phyloP scores from a whole-genome alignment of 1,284 basidiomycete species.

The Cutaneotrichosporon spelunceum region DNA sequence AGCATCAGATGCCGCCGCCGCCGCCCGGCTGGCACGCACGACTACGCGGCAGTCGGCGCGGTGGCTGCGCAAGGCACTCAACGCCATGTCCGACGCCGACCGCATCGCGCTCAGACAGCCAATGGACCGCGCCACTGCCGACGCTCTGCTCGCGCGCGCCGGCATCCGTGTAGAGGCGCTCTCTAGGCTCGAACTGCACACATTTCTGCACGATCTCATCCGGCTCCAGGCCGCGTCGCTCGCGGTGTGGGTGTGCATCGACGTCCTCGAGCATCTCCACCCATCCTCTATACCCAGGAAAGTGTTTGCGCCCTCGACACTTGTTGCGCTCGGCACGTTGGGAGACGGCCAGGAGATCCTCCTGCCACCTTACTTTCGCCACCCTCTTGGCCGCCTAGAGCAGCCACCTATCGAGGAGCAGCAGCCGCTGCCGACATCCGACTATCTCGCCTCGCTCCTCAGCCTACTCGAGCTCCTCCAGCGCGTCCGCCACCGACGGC shows the following conservation, averaged over 20 bases:
- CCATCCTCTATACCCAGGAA: conserved; percentile 8
- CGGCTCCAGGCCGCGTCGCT: conserved; percentile 8
- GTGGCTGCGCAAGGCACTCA: conserved; percentile 1
- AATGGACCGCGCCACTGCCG: neutral
- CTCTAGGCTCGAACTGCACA: conserved; percentile 31
- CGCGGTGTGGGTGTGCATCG: conserved; percentile 1
- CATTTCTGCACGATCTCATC: conserved; percentile 34
- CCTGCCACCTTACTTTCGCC: neutral
- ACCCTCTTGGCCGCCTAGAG: neutral
- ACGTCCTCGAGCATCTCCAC: conserved; percentile 6
- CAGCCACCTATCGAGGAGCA: conserved; percentile 28
- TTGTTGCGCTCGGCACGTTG: conserved; percentile 1
- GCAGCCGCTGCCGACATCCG: neutral
- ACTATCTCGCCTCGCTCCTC: conserved; percentile 19
- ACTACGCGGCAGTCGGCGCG: conserved; percentile 5
- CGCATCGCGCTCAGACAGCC: neutral
- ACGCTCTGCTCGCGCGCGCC: neutral
- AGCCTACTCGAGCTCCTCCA: conserved; percentile 33
- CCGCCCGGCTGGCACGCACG: neutral
- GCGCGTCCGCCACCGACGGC: conserved; percentile 34
- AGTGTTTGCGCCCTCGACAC: conserved; percentile 7
- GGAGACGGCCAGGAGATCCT: neutral
- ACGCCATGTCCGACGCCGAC: neutral
- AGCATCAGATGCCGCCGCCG: neutral
- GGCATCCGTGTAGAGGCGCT: conserved; percentile 12